Conservation (phyloP, 192 early-diverging fungal species). For the Irineochytrium annulatum region DNA sequence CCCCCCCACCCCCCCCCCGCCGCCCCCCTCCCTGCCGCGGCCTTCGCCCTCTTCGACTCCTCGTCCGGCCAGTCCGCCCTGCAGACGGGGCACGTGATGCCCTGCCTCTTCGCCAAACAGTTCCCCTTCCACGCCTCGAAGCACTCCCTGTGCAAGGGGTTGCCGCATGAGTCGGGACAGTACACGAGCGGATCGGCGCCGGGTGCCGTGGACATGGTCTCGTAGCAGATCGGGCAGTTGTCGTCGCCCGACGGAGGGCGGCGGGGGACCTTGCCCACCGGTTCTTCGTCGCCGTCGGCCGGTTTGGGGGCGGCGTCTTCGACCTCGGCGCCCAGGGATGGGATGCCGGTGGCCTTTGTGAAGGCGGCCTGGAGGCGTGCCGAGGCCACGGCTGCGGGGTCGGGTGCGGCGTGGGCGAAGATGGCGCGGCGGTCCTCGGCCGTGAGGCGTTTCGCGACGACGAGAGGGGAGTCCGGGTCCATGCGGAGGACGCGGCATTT, state of each 20-base stretch:
- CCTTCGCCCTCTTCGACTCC: background rate
- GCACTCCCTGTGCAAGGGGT: background rate
- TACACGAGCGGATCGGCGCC: background rate
- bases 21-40: background rate
- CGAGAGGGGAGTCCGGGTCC: background rate
- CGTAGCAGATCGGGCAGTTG: slow-evolving; percentile 1
- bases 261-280: background rate
- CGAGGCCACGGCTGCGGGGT: background rate
- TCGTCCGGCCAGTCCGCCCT: background rate
- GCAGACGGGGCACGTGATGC: background rate
- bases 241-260: background rate
- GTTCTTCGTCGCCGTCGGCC: background rate
- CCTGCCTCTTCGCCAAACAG: background rate
- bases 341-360: background rate
- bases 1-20: too few species aligned
- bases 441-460: background rate
- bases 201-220: background rate
- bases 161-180: background rate
- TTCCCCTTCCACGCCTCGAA: background rate
- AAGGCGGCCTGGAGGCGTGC: background rate
- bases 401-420: background rate
- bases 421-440: background rate
- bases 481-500: background rate
- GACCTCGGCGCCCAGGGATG: background rate
- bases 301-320: too few species aligned